Percentiles rank a stretch among this genome's conserved stretches.
phyloP scores from a whole-genome alignment of 176 grass and related monocot species.

The Oryza punctata region DNA sequence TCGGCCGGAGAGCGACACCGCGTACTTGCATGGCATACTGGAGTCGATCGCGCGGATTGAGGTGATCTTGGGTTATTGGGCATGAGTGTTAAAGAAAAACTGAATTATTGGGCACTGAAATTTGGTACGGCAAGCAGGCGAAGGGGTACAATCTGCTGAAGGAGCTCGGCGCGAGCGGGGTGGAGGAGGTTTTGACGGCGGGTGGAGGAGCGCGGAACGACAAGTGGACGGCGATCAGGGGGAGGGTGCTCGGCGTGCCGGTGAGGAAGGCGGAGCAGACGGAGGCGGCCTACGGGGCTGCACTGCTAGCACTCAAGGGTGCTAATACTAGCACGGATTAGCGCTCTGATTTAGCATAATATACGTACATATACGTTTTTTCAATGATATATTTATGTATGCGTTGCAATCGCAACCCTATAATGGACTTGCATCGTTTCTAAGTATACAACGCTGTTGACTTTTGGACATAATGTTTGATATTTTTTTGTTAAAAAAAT shows the following conservation, averaged over 20 bases:
- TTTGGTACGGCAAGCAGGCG: constrained; percentile 27
- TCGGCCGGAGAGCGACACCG: constrained; percentile 39
- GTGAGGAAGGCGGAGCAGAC: constrained; percentile 66
- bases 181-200: constrained; percentile 66
- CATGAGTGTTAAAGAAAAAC: not conserved
- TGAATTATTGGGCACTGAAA: not conserved
- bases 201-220: constrained; percentile 74
- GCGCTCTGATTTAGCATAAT: too few relatives aligned
- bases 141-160: constrained; percentile 62
- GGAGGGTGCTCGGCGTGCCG: constrained; percentile 69
- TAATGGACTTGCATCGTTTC: too few relatives aligned
- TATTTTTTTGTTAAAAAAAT: too few relatives aligned
- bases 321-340: not conserved
- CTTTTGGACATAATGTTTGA: too few relatives aligned
- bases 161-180: constrained; percentile 55
- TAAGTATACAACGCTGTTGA: too few relatives aligned
- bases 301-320: constrained; percentile 65
- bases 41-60: constrained; percentile 77
- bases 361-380: too few relatives aligned
- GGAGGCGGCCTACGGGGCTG: constrained; percentile 76
- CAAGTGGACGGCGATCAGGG: constrained; percentile 62
- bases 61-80: too few relatives aligned
- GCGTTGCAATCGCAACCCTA: too few relatives aligned
- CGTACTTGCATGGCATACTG: constrained; percentile 72
- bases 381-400: too few relatives aligned